A percentile compares a stretch with the other conserved stretches of the same genome.
phyloP scores from a whole-genome alignment of 306 rosid genomes.

The Gynostemma pentaphyllum region DNA sequence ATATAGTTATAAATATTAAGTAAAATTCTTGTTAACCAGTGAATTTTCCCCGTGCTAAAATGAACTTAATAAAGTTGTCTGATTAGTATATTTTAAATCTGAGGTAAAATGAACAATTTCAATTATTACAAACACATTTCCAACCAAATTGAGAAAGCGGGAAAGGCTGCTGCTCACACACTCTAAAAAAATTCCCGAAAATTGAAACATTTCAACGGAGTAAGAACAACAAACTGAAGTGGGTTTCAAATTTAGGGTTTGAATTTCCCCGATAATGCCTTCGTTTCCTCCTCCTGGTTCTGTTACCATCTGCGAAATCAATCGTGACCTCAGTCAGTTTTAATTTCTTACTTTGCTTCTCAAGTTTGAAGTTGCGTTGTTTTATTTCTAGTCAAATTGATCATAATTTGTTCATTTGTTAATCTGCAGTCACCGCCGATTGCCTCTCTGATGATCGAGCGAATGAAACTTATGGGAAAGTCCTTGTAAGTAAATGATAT shows the following conservation, averaged over 20 bases:
- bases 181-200: not conserved
- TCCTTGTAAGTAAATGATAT: slow-evolving; percentile 33
- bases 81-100: too few species aligned
- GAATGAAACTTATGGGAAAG: slow-evolving; percentile 59
- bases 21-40: too few species aligned
- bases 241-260: not conserved
- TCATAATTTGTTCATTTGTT: not conserved
- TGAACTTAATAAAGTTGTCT: too few species aligned
- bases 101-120: too few species aligned
- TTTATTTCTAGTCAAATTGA: not conserved
- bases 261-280: slow-evolving; percentile 29
- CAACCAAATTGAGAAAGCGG: not conserved
- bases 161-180: not conserved
- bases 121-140: too few species aligned
- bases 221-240: not conserved
- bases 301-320: slow-evolving; percentile 86
- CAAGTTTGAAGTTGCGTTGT: not conserved
- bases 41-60: too few species aligned
- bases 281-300: slow-evolving; percentile 72
- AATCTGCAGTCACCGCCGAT: slow-evolving; percentile 58
- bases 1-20: too few species aligned
- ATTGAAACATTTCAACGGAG: not conserved
- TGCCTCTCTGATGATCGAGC: slow-evolving; percentile 70
- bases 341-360: not conserved
- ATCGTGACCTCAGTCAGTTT: slow-evolving; percentile 63